Conservation (phyloP, 140 eudicot species). For the Erigeron philadelphicus region DNA sequence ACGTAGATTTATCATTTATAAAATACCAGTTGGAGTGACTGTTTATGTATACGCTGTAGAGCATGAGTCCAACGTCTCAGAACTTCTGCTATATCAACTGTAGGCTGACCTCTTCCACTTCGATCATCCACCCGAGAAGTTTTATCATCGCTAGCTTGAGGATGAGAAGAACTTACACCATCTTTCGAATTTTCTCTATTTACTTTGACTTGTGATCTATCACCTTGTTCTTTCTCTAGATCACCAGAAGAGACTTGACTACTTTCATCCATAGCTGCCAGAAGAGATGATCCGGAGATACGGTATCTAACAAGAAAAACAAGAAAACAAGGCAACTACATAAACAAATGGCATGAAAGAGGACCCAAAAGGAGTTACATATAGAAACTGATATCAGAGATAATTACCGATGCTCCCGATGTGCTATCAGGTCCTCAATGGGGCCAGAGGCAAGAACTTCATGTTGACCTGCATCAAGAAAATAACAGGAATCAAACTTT, state of each 20-base stretch:
- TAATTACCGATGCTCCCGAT: slow-evolving; percentile 88
- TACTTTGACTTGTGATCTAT: slow-evolving; percentile 45
- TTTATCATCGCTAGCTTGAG: slow-evolving; percentile 47
- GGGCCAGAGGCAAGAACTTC: slow-evolving; percentile 99
- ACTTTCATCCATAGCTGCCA: slow-evolving; percentile 97
- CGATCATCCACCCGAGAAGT: slow-evolving; percentile 56
- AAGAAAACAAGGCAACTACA: slow-evolving; percentile 20
- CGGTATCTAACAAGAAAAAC: slow-evolving; percentile 67
- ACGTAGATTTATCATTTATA: not conserved
- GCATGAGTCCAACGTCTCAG: slow-evolving; percentile 95
- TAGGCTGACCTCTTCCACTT: slow-evolving; percentile 76
- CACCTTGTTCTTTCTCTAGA: slow-evolving; percentile 48
- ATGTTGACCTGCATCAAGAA: slow-evolving; percentile 62
- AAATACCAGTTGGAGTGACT: slow-evolving; percentile 72
- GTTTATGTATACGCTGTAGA: slow-evolving; percentile 80
- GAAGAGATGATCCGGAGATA: slow-evolving; percentile 90
- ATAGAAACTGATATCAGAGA: slow-evolving; percentile 4
- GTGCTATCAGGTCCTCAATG: slow-evolving; percentile 95
- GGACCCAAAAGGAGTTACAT: slow-evolving; percentile 4
- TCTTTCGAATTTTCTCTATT: slow-evolving; percentile 40
- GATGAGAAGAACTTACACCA: slow-evolving; percentile 35
- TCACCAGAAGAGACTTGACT: slow-evolving; percentile 43
- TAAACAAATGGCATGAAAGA: slow-evolving; percentile 16
- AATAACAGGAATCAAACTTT: not conserved
- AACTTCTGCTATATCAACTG: slow-evolving; percentile 93